phyloP scores from a whole-genome alignment of 108 stramenopile genomes.

The Phaeodactylum tricornutum region DNA sequence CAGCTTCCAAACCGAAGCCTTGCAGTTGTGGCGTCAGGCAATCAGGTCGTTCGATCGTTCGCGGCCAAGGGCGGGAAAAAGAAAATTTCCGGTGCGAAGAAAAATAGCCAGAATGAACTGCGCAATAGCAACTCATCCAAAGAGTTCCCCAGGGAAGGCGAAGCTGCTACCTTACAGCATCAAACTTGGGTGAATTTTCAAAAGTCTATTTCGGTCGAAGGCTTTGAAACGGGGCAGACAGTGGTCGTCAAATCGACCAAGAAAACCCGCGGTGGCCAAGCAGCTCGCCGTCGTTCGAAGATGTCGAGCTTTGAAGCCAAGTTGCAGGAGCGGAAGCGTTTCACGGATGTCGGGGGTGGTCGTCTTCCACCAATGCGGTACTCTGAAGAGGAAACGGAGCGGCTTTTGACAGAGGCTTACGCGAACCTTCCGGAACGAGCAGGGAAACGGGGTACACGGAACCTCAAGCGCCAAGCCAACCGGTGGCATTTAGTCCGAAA shows the following conservation, averaged over 20 bases:
- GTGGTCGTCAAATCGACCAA: conserved; percentile 11
- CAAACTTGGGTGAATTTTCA: conserved; percentile 81
- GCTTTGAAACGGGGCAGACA: conserved; percentile 75
- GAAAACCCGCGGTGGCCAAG: conserved; percentile 4
- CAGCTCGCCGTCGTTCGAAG: not conserved
- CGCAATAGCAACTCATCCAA: no score
- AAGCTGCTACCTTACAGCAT: conserved; percentile 35
- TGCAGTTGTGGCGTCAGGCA: no score
- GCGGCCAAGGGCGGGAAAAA: no score
- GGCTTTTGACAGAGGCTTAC: conserved; percentile 64
- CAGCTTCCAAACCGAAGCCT: no score
- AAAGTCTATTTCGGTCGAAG: conserved; percentile 64
- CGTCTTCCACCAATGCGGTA: conserved; percentile 67
- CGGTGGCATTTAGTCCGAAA: conserved; percentile 51
- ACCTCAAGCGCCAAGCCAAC: conserved; percentile 46
- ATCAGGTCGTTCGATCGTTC: no score
- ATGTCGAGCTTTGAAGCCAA: not conserved
- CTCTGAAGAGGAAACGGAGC: conserved; percentile 71
- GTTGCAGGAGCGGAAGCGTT: conserved; percentile 2
- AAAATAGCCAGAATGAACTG: no score
- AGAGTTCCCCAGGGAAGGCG: no score
- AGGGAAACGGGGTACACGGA: conserved; percentile 69
- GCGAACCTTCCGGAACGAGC: conserved; percentile 49
- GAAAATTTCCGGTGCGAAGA: no score
- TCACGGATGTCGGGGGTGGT: conserved; percentile 22